Percentiles rank a stretch among this genome's conserved stretches.
Evolutionary conservation across 1,284 basidiomycete species (phyloP).

Genomic region (Pseudozyma hubeiensis): DNA sequence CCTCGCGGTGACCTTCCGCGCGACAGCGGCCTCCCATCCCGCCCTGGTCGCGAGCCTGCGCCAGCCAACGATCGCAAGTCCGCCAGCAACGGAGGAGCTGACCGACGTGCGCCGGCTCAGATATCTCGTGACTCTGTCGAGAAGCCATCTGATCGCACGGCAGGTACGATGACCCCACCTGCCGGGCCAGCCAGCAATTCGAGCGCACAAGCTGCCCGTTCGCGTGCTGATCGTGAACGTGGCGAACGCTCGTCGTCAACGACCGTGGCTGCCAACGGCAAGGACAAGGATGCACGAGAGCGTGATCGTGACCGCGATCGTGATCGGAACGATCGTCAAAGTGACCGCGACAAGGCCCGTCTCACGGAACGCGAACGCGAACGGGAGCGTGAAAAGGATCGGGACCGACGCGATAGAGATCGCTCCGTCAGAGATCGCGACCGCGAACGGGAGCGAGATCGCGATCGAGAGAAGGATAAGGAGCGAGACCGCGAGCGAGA

Average conservation of each 20-base stretch:
- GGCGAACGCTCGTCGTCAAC: constrained; percentile 18
- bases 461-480: constrained; percentile 16
- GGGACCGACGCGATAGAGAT: constrained; percentile 23
- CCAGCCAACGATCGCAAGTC: constrained; percentile 15
- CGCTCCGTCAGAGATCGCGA: constrained; percentile 25
- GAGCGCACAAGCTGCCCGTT: constrained; percentile 25
- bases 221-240: constrained; percentile 29
- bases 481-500: constrained; percentile 24
- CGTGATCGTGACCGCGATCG: constrained; percentile 15
- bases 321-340: constrained; percentile 21
- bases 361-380: constrained; percentile 29
- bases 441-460: constrained; percentile 24
- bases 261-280: constrained; percentile 6
- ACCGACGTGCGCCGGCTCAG: constrained; percentile 18
- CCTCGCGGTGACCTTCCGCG: constrained; percentile 16
- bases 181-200: constrained; percentile 24
- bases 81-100: constrained; percentile 1
- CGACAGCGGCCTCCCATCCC: constrained; percentile 25
- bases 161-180: constrained; percentile 32
- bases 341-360: constrained; percentile 30
- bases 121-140: constrained; percentile 12
- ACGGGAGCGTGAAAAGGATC: constrained; percentile 20
- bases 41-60: constrained; percentile 15
- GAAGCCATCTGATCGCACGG: not conserved
- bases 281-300: constrained; percentile 29